Evolutionary conservation across 73 alveolate species (phyloP), one percentile per base, ranked within the genome.

Genomic region (Breviolum minutum): DNA sequence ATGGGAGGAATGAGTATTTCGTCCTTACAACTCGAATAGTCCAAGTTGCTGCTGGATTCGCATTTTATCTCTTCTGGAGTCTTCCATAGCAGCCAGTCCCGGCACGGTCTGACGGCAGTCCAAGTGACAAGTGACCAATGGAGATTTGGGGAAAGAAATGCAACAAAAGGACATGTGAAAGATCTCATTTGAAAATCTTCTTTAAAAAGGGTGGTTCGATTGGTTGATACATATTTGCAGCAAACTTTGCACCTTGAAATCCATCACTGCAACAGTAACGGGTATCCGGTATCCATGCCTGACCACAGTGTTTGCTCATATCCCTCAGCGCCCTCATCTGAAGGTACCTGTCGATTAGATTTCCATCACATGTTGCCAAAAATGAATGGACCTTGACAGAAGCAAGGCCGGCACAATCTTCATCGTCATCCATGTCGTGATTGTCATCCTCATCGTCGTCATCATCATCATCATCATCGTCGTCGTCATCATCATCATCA

Each of bases 281-380:
- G n/a, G n/a, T n/a, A n/a, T n/a, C n/a, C n/a, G n/a, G n/a, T 9
- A 79, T 54, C 54, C 69, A 16, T 9, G 66, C 60, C 99, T 94
- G 99, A 29, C 99, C 99, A 20, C 92, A 80, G 66, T 94, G 99
- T 48, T 94, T 94, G 94, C 94, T 81, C 94, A 94, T 77, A n/a
- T 80, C 99, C 32, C 88, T 88, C 76, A 94, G 94, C 20, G 99
- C 99, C 74, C 73, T 94, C 99, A 94, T 94, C 94, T 94, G 99
- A 60, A 94, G 86, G 86, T 94, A 94, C 99, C 99, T 94, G n/a
- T 14, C 6, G 77, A 6, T 68, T 6, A 14, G 77, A 2, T 17
- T 17, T 68, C 77, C 3, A 40, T 0, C 0, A 40, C 54, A n/a
- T 40, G 54, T 40, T 40, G 54, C 54, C 54, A 40, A 40, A 40